Evolutionary conservation across 2,329 filamentous ascomycete genomes (phyloP), one percentile per base, ranked within the genome.

Genomic region (Epichloe scottii): DNA sequence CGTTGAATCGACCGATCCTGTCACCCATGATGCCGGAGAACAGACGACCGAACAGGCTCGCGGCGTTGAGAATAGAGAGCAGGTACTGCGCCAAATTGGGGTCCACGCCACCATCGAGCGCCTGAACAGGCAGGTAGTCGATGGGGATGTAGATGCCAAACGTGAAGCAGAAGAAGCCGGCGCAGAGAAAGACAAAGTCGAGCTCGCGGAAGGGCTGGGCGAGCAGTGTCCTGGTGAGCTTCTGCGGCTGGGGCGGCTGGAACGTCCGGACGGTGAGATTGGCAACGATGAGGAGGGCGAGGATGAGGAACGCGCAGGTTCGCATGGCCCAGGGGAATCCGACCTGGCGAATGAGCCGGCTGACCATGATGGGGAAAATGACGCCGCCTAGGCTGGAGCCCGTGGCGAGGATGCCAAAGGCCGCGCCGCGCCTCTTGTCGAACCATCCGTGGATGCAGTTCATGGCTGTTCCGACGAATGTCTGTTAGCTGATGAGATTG

Each of bases 41-140:
- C 2, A 69, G 42, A 14, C 68, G 66, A 0, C 68, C 69, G 40
- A 71, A 65, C 2, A 72, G 57, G 49, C 63, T 63, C 3, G 60
- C 66, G 0, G 66, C 66, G 53, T 71, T 71, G 46, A 71, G 60
- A 3, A 70, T 69, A 2, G 68, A 57, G 2, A 70, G 50, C 5
- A 71, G 55, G 47, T 68, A 70, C 30, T 66, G 58, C 3, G 57
- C 61, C 4, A 69, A 44, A 5, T 59, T 53, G 0, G 56, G 52
- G 15, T 57, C 46, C 55, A 60, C 54, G 11, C 61, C 60, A 1
- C 53, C 53, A 1, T 51, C 53, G 11, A 54, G 51, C 2, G 59
- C 60, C 40, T 62, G 53, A 0, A 57, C 51, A 1, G 57, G 53
- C 17, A 64, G 53, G 46, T 58, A 63, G 55, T 63, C 61, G 54